Base-by-base conservation (phyloP, 2,329 filamentous ascomycete genomes). In the Clonostachys rosea region DNA sequence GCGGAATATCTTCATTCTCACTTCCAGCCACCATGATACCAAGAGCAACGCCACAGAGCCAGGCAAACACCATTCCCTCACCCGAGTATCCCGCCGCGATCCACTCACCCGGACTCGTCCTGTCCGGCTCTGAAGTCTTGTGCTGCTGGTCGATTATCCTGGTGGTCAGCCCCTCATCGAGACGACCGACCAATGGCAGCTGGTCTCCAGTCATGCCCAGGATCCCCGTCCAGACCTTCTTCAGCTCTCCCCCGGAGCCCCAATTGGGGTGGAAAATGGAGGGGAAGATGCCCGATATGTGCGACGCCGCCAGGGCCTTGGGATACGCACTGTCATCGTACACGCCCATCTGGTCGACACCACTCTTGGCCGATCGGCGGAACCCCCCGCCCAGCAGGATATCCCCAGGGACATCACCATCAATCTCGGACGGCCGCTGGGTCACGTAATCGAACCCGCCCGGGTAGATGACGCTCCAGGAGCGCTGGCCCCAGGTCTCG, bases 391-490 rank as follows among this genome's bases (percentile, higher is more conserved):
- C 36, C 7, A 39, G 36, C 11, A 39, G 14, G 14, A 74, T 71
- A 0, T 75, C 78, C 1, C 76, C 77, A 1, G 77, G 76, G 9
- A 76, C 59, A 68, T 81, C 74, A 47, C 81, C 63, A 37, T 74
- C 67, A 11, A 68, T 63, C 1, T 60, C 60, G 2, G 47, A 13
- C 2, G 55, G 50, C 18, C 59, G 57, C 40, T 61, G 59, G 14
- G 55, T 56, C 2, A 54, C 47, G 37, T 61, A 61, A 44, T 56
- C 54, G 16, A 53, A 47, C 2, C 53, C 50, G 5, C 50, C 37
- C 1, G 47, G 52, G 6, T 70, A 59, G 47, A 68, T 56, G 46
- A 76, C 70, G 0, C 73, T 75, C 36, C 36, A 39, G 1, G 36
- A 39, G 36, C 36, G 36, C 36, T 39, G 14, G 14, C 20, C 71